Evolutionary conservation across 306 rosid species (phyloP).

Genomic region (Sesbania bispinosa): DNA sequence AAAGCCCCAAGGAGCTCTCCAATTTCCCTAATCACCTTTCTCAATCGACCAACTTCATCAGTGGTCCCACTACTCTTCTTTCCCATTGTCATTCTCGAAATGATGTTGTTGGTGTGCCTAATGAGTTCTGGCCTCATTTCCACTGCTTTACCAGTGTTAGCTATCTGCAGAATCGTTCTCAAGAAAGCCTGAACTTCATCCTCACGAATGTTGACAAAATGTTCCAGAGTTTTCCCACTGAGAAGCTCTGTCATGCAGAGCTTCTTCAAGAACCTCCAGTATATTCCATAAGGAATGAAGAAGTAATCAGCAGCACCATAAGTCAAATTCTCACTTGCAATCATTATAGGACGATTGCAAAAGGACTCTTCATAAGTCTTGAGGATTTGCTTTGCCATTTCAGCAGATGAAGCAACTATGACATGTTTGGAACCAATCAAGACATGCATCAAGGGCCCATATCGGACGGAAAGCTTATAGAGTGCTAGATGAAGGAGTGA

Average conservation of each 20-base stretch:
- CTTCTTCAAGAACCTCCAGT: conserved; percentile 42
- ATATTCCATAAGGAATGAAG: conserved; percentile 47
- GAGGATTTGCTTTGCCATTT: conserved; percentile 45
- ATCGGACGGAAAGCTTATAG: conserved; percentile 33
- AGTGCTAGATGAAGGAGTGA: conserved; percentile 42
- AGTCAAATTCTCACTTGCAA: conserved; percentile 34
- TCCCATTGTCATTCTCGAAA: conserved; percentile 47
- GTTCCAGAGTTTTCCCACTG: conserved; percentile 31
- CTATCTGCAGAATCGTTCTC: neutral
- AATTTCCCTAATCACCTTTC: conserved; percentile 19
- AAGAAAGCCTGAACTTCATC: conserved; percentile 18
- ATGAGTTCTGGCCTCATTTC: conserved; percentile 37
- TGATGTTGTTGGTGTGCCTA: conserved; percentile 33
- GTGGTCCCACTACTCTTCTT: conserved; percentile 24
- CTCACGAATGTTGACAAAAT: conserved; percentile 17
- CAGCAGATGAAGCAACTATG: conserved; percentile 51
- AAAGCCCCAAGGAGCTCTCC: conserved; percentile 28
- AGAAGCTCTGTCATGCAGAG: conserved; percentile 60
- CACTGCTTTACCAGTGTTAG: neutral
- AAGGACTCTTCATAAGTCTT: conserved; percentile 47
- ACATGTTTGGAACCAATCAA: conserved; percentile 40
- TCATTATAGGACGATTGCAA: conserved; percentile 37
- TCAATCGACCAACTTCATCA: conserved; percentile 35
- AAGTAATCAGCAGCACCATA: conserved; percentile 48
- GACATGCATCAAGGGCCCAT: conserved; percentile 45